Base-by-base conservation (phyloP, 2,329 filamentous ascomycete genomes). In the Cladosporium sp. region DNA sequence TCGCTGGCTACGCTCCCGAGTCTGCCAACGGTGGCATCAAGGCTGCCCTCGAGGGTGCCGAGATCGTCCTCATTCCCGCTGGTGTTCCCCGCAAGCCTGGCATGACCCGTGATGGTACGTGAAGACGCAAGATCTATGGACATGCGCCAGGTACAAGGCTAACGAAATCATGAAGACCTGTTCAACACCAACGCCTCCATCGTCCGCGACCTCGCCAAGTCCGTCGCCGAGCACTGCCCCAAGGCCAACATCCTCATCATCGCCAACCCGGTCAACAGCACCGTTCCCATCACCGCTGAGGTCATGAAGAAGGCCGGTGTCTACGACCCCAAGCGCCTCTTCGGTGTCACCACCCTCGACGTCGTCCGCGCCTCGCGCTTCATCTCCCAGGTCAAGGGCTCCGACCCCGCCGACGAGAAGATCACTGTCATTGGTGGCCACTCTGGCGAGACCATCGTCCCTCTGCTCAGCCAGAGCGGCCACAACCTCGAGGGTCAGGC, bases 131-230 rank as follows among this genome's bases (percentile, higher is more conserved):
- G 25, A 12, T 36, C 20, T 30, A 36, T 45, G 43, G 43, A 47
- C 14, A 34, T 34, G 43, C 22, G 15, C 25, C n/a, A 15, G 17
- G 30, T 19, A 17, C 30, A 19, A 22, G 37, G 28, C 20, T 58
- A 25, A 58, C 52, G 39, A 55, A 6, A 20, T 25, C 22, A 6
- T 20, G 45, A 45, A 86, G 93, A 99, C 77, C 88, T 99, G 66
- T 99, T 99, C 92, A 97, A 97, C 88, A 99, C 93, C 85, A 99
- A 99, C 80, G 94, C 94, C 78, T 96, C 91, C 76, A 99, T 99
- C 78, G 94, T 99, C 76, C 92, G 93, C 74, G 94, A 97, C 80
- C 87, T 99, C 67, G 92, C 93, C 81, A 96, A 96, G 86, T 92
- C 92, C 72, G 87, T 86, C 74, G 94, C 94, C 73, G 87, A 96